phyloP scores from a whole-genome alignment of 495 filamentous ascomycete genomes.

The Choiromyces venosus region DNA sequence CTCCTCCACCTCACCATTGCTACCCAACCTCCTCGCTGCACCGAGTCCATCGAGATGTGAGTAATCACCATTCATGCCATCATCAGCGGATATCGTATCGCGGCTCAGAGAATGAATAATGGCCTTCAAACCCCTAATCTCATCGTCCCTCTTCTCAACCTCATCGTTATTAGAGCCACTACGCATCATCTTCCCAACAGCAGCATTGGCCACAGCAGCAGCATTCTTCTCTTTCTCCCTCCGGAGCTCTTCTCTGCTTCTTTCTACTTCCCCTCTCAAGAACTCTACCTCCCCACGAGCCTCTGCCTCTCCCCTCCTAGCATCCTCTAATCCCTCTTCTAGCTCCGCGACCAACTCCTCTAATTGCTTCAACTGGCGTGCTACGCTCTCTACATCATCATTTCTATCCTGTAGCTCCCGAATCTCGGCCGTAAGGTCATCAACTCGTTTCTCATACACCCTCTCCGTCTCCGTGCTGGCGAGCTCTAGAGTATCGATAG shows the following conservation, averaged over 20 bases:
- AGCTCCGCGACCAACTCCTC: conserved; percentile 94
- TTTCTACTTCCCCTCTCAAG: conserved; percentile 87
- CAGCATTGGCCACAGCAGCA: conserved; percentile 53
- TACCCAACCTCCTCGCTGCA: neutral
- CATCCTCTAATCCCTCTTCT: conserved; percentile 94
- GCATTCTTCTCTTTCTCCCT: conserved; percentile 85
- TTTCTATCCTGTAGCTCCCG: conserved; percentile 72
- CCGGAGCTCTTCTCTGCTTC: conserved; percentile 81
- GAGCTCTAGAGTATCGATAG: conserved; percentile 92
- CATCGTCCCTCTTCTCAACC: conserved; percentile 89
- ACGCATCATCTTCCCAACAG: conserved; percentile 49
- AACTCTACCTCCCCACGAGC: conserved; percentile 95
- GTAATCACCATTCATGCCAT: conserved; percentile 28
- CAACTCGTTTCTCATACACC: conserved; percentile 90
- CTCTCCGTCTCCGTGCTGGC: conserved; percentile 94
- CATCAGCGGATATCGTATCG: conserved; percentile 55
- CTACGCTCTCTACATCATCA: conserved; percentile 86
- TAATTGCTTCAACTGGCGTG: conserved; percentile 82
- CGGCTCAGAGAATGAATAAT: conserved; percentile 93
- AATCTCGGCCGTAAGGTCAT: conserved; percentile 81
- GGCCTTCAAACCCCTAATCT: conserved; percentile 92
- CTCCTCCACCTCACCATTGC: conserved; percentile 45
- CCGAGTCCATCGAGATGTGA: conserved; percentile 19
- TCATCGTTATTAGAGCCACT: conserved; percentile 58
- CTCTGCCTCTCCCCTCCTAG: conserved; percentile 92